Conservation (phyloP, 2,329 filamentous ascomycete genomes). For the Albifimbria verrucaria region DNA sequence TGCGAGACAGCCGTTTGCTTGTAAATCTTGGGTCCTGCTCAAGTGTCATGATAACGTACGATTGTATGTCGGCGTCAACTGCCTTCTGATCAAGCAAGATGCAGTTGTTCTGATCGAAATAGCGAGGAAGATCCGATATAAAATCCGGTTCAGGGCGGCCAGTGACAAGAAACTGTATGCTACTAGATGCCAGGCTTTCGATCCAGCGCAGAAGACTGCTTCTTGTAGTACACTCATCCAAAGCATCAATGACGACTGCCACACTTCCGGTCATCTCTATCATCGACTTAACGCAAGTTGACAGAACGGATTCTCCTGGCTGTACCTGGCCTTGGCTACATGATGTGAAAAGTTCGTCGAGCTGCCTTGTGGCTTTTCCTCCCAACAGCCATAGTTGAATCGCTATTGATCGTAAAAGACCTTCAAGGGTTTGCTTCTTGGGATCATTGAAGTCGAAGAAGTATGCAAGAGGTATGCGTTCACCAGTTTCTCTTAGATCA, state of each 20-base stretch:
- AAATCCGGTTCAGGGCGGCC: slow-evolving; percentile 17
- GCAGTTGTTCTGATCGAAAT: slow-evolving; percentile 13
- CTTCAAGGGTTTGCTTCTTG: slow-evolving; percentile 14
- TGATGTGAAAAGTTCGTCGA: slow-evolving; percentile 2
- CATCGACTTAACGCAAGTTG: slow-evolving; percentile 10
- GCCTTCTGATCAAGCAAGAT: slow-evolving; percentile 9
- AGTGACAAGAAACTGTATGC: slow-evolving; percentile 12
- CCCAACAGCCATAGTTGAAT: slow-evolving; percentile 14
- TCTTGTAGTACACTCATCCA: slow-evolving; percentile 18
- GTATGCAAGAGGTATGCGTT: slow-evolving; percentile 4
- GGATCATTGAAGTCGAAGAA: slow-evolving; percentile 18
- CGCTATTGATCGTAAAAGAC: slow-evolving; percentile 11
- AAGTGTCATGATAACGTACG: slow-evolving; percentile 10
- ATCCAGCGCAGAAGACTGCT: slow-evolving; percentile 16
- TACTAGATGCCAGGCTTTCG: background rate
- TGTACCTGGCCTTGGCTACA: background rate
- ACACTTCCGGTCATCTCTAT: slow-evolving; percentile 9
- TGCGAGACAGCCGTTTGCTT: slow-evolving; percentile 9
- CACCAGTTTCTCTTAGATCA: background rate
- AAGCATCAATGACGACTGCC: slow-evolving; percentile 15
- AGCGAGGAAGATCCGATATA: slow-evolving; percentile 1
- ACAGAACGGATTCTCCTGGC: background rate
- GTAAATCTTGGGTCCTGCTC: slow-evolving; percentile 12
- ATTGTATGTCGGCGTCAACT: slow-evolving; percentile 13
- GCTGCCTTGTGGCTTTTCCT: background rate